Evolutionary conservation across 805 yeast species (phyloP), one percentile per base, ranked within the genome.

Genomic region (Blastobotrys americana): DNA sequence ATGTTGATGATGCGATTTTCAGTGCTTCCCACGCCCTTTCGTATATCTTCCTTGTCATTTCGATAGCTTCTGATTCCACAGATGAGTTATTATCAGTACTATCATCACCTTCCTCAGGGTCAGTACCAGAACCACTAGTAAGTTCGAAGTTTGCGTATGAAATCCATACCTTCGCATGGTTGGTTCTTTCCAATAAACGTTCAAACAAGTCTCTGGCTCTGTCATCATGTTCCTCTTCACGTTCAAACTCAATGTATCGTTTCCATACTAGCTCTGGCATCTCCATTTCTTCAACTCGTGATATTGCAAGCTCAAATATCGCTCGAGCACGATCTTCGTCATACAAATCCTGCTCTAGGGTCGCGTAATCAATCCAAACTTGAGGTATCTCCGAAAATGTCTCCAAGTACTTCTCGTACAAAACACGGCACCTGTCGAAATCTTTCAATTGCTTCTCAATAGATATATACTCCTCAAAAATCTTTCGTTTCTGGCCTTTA

Each of bases 401-500:
- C 51, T 77, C 81, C n/a, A 84, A 50, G 65, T 74, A 76, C 55
- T 77, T 80, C 51, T 80, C 84, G 58, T 78, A 87, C 2, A 93
- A 56, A 58, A 67, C 78, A 25, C 97, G 66, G 5, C 82, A 88
- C 28, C 96, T 65, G 48, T 83, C 94, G 69, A 84, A 84, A 55
- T 88, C 93, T 31, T 83, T 84, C 38, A 89, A 60, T 43, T 70
- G 66, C 33, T 67, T 67, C 58, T 90, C 97, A 28, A 88, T 51
- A 1, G 65, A 68, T 39, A 90, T 80, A 62, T 93, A 93, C 48
- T 69, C 70, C 49, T 66, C 67, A 57, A 82, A 78, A 0, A 85
- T 61, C 31, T 8, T 25, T 25, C 31, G 8, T 42, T 76, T 76
- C 1, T 64, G 67, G 55, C 78, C 81, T 0, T 54, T 52, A 37